Evolutionary conservation across 805 yeast species (phyloP).

Genomic region (Saturnispora dispora): DNA sequence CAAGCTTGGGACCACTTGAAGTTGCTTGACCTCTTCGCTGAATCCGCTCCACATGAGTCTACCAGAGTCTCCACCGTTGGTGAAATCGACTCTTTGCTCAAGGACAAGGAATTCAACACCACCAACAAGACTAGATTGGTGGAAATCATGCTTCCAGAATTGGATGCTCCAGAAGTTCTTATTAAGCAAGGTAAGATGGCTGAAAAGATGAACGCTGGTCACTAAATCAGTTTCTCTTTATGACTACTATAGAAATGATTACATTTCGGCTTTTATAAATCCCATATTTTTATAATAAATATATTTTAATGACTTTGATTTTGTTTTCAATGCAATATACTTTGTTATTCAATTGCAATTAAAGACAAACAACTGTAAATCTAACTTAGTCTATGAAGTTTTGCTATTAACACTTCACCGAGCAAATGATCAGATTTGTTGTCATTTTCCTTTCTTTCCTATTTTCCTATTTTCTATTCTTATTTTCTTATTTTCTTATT

Average conservation of each 20-base stretch:
- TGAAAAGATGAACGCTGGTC: slow-evolving; percentile 25
- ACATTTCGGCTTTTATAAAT: not conserved
- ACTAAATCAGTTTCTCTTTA: not conserved
- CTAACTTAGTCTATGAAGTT: too few species aligned
- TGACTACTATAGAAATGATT: not conserved
- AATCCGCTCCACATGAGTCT: slow-evolving; percentile 43
- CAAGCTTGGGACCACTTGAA: slow-evolving; percentile 61
- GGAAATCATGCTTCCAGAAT: slow-evolving; percentile 57
- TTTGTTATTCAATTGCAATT: not conserved
- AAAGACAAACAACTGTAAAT: not conserved
- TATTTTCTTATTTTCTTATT: too few species aligned
- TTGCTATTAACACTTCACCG: too few species aligned
- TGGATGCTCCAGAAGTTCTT: slow-evolving; percentile 64
- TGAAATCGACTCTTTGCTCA: slow-evolving; percentile 46
- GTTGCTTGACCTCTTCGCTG: slow-evolving; percentile 52
- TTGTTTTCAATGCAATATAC: not conserved
- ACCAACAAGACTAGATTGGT: slow-evolving; percentile 55
- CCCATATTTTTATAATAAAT: not conserved
- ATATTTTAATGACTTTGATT: not conserved
- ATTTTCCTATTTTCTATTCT: too few species aligned
- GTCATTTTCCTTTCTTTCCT: too few species aligned
- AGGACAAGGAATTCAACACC: slow-evolving; percentile 38
- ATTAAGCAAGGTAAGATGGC: slow-evolving; percentile 55
- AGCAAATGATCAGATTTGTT: too few species aligned
- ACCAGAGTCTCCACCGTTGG: slow-evolving; percentile 45